Conservation (phyloP, 305 asterid species). For the Fraxinus sp. region DNA sequence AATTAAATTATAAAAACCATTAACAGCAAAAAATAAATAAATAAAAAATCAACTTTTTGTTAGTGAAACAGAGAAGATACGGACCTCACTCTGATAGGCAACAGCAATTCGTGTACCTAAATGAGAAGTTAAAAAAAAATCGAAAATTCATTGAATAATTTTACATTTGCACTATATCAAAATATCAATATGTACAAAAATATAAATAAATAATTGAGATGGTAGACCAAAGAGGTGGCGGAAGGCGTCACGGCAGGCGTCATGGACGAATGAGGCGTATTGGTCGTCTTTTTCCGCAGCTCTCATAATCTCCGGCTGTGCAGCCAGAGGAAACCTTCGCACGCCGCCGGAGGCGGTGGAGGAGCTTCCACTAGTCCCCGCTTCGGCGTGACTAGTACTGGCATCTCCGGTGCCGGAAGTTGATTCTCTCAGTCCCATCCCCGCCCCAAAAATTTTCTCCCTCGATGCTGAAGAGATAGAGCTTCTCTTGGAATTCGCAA, state of each 20-base stretch:
- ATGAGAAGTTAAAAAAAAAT: conserved; percentile 23
- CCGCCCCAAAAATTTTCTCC: not conserved
- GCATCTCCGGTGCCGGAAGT: conserved; percentile 41
- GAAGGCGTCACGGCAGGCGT: conserved; percentile 97
- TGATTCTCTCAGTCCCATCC: conserved; percentile 50
- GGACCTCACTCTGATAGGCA: conserved; percentile 90
- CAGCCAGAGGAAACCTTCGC: conserved; percentile 70
- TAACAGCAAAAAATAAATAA: not conserved
- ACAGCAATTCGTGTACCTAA: conserved; percentile 88
- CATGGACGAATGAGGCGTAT: conserved; percentile 89
- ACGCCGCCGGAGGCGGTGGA: conserved; percentile 28
- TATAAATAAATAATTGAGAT: not conserved
- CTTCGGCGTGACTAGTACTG: conserved; percentile 38
- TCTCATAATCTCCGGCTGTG: conserved; percentile 95
- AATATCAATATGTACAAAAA: not conserved
- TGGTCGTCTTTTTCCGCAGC: conserved; percentile 99
- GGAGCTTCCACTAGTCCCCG: conserved; percentile 36
- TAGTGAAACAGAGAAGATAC: conserved; percentile 12
- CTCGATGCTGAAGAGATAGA: not conserved
- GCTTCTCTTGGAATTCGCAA: conserved; percentile 2
- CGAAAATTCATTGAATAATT: not conserved
- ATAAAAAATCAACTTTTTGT: not conserved
- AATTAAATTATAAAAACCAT: conserved; percentile 1
- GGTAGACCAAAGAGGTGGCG: conserved; percentile 88
- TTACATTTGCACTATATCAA: not conserved